Conservation (phyloP, 2,329 filamentous ascomycete genomes). For the Bipolaris oryzae region DNA sequence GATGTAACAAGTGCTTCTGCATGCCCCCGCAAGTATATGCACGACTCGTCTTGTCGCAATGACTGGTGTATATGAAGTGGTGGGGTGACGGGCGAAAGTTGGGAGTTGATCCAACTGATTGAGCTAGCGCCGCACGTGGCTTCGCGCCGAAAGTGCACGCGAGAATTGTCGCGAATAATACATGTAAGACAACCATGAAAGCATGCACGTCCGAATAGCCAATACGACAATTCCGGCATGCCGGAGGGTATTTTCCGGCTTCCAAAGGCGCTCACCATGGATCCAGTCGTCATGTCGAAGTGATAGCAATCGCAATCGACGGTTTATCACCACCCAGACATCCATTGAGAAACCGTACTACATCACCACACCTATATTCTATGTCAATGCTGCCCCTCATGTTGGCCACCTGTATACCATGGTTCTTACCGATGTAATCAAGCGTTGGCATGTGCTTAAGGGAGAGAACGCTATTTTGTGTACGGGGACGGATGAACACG, state of each 20-base stretch:
- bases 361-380: slow-evolving; percentile 96
- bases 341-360: slow-evolving; percentile 79
- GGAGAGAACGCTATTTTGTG: slow-evolving; percentile 74
- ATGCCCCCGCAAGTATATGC: too few relatives aligned
- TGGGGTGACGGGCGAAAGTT: neutral
- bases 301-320: slow-evolving; percentile 24
- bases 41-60: neutral
- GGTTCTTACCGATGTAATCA: slow-evolving; percentile 87
- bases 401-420: slow-evolving; percentile 94
- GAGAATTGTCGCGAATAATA: slow-evolving; percentile 19
- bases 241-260: slow-evolving; percentile 23
- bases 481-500: slow-evolving; percentile 96
- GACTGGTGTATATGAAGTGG: neutral
- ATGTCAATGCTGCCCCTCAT: slow-evolving; percentile 96
- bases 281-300: slow-evolving; percentile 30
- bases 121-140: slow-evolving; percentile 17
- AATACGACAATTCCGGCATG: slow-evolving; percentile 25
- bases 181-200: slow-evolving; percentile 26
- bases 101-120: neutral
- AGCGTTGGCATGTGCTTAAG: slow-evolving; percentile 84
- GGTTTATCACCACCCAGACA: slow-evolving; percentile 27
- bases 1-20: too few relatives aligned
- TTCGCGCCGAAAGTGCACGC: slow-evolving; percentile 25
- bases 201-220: slow-evolving; percentile 38
- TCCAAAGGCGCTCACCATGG: slow-evolving; percentile 28